These are phyloP conservation scores for Colletotrichum trifolii DNA, from an alignment of 2,329 filamentous ascomycete genomes.

Conservation along the genomic window DNA sequence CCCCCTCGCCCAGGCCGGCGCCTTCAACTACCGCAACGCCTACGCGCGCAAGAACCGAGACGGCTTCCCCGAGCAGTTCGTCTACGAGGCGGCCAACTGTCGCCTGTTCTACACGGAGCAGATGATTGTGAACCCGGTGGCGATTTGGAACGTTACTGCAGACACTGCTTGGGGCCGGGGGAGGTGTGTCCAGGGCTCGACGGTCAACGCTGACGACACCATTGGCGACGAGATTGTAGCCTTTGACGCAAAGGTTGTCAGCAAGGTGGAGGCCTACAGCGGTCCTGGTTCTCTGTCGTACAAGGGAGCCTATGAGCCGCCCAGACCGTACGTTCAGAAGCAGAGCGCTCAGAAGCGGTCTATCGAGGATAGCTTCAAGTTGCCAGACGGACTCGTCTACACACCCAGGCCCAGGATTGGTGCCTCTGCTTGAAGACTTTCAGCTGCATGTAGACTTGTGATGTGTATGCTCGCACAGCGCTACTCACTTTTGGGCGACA, in stretches of 20 bases:
- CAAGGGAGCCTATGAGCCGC: conserved; percentile 20
- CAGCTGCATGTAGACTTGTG: too few relatives aligned
- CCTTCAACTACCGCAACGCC: conserved; percentile 56
- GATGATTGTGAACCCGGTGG: conserved; percentile 58
- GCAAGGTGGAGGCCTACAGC: conserved; percentile 13
- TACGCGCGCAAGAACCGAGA: conserved; percentile 38
- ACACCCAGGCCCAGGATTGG: conserved; percentile 7
- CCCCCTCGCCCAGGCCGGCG: conserved; percentile 50
- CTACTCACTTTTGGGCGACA: too few relatives aligned
- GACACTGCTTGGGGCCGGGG: conserved; percentile 49
- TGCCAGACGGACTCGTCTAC: conserved; percentile 12
- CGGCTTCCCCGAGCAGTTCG: conserved; percentile 64
- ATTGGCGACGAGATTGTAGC: conserved; percentile 24
- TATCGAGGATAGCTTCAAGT: conserved; percentile 3
- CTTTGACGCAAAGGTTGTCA: conserved; percentile 21
- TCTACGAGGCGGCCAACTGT: conserved; percentile 67
- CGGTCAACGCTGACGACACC: conserved; percentile 22
- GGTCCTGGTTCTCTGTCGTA: conserved; percentile 30
- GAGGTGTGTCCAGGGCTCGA: conserved; percentile 43
- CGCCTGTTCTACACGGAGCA: conserved; percentile 64
- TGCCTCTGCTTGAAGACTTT: background rate
- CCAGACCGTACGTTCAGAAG: conserved; percentile 7
- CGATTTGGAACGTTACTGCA: conserved; percentile 59
- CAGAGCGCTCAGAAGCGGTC: conserved; percentile 6
- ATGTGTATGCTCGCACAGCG: too few relatives aligned